phyloP scores from a whole-genome alignment of 2,329 filamentous ascomycete genomes.

The Curvularia sp. region DNA sequence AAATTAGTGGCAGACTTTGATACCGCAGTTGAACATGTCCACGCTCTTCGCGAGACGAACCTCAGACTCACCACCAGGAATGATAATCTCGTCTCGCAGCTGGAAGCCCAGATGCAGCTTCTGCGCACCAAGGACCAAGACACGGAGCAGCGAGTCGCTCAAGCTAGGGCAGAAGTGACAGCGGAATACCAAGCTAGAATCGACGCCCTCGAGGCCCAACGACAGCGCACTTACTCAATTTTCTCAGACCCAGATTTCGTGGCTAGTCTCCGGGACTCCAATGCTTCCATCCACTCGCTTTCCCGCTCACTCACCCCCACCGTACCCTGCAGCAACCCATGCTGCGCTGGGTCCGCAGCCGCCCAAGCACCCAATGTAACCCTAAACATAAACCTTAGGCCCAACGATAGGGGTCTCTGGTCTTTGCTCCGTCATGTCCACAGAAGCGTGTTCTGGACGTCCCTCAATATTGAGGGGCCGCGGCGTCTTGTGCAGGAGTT shows the following conservation, averaged over 20 bases:
- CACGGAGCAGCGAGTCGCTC: not conserved
- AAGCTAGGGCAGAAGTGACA: not conserved
- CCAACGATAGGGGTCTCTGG: constrained; percentile 10
- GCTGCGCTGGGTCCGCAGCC: not conserved
- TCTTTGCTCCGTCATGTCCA: constrained; percentile 18
- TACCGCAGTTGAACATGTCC: not conserved
- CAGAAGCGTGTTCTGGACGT: constrained; percentile 8
- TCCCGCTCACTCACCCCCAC: not conserved
- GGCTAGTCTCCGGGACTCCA: not conserved
- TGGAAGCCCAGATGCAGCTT: not conserved
- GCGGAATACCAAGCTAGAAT: not conserved
- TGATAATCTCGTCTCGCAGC: not conserved
- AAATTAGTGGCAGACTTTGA: not conserved
- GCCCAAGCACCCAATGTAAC: constrained; percentile 2
- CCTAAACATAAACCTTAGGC: constrained; percentile 21
- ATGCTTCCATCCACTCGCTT: not conserved
- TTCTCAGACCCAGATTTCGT: not conserved
- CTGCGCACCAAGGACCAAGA: not conserved
- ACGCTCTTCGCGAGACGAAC: not conserved
- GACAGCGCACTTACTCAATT: not conserved
- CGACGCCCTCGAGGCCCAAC: not conserved
- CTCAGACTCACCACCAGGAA: not conserved
- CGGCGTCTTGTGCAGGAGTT: constrained; percentile 10
- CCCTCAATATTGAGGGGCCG: constrained; percentile 24
- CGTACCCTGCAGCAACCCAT: not conserved